phyloP scores from a whole-genome alignment of 768 basidiomycete species.

The Favolaschia claudopus region DNA sequence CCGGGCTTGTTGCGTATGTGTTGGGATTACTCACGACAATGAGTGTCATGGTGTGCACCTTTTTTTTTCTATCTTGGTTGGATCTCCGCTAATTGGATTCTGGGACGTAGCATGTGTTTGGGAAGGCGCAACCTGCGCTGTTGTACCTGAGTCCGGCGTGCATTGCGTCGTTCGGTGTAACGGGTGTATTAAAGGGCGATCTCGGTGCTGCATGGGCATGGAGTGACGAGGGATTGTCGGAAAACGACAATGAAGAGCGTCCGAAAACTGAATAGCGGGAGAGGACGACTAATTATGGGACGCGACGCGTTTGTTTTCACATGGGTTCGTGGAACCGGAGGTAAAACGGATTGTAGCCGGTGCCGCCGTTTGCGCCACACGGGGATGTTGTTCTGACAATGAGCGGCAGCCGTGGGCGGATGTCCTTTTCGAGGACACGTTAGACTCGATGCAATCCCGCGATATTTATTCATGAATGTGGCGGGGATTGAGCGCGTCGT shows the following conservation, averaged over 20 bases:
- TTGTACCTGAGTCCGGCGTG: conserved; percentile 90
- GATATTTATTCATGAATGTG: too few relatives aligned
- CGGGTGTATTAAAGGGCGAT: conserved; percentile 72
- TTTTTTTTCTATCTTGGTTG: neutral
- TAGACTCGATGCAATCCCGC: too few relatives aligned
- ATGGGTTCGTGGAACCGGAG: too few relatives aligned
- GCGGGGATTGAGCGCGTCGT: too few relatives aligned
- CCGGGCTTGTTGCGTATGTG: conserved; percentile 75
- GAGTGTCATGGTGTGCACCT: conserved; percentile 66
- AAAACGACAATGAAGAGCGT: neutral
- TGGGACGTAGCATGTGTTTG: conserved; percentile 56
- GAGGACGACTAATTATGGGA: too few relatives aligned
- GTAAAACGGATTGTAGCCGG: too few relatives aligned
- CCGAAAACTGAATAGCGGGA: neutral
- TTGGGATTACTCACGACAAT: conserved; percentile 79
- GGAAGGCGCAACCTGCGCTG: conserved; percentile 87
- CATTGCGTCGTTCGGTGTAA: conserved; percentile 70
- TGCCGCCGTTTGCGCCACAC: too few relatives aligned
- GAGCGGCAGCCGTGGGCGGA: too few relatives aligned
- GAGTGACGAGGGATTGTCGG: conserved; percentile 58
- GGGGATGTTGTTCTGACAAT: too few relatives aligned
- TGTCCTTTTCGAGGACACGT: too few relatives aligned
- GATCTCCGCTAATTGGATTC: neutral
- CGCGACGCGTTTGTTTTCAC: too few relatives aligned
- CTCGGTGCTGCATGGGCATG: conserved; percentile 74